These are phyloP conservation scores for Wickerhamomyces queroliae DNA, from an alignment of 805 yeast genomes.

Conservation along the genomic window DNA sequence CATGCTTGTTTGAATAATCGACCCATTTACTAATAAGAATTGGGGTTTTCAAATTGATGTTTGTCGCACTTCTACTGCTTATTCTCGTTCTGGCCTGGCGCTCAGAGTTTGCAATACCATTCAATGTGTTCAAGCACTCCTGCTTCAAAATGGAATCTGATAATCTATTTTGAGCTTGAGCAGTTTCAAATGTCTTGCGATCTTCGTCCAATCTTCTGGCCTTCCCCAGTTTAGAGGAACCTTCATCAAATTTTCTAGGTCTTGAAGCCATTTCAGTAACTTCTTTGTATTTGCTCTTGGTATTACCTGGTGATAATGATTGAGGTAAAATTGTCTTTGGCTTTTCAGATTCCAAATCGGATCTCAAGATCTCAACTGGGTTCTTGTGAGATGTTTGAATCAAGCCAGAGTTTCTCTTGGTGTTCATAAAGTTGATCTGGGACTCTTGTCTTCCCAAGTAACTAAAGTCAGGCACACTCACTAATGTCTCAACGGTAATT, in stretches of 20 bases:
- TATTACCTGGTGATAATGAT: conserved; percentile 88
- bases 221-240: conserved; percentile 27
- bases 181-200: conserved; percentile 10
- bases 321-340: conserved; percentile 73
- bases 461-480: conserved; percentile 53
- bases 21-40: conserved; percentile 92
- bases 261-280: conserved; percentile 22
- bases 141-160: conserved; percentile 30
- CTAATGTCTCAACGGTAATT: conserved; percentile 57
- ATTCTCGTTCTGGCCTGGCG: conserved; percentile 36
- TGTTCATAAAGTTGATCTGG: conserved; percentile 56
- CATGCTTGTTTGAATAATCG: conserved; percentile 93
- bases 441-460: conserved; percentile 57
- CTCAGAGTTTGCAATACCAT: conserved; percentile 38
- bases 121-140: conserved; percentile 39
- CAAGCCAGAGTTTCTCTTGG: conserved; percentile 62
- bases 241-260: conserved; percentile 25
- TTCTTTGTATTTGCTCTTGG: conserved; percentile 81
- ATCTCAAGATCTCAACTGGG: conserved; percentile 61
- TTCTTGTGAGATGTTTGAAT: conserved; percentile 40
- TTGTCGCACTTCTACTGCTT: conserved; percentile 4
- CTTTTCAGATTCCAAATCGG: conserved; percentile 64
- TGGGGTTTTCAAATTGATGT: conserved; percentile 37
- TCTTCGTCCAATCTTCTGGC: conserved; percentile 35
- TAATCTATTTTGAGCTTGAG: conserved; percentile 18